Evolutionary conservation across 257 asterid genomes (phyloP), one percentile per base, ranked within the genome.

Genomic region (Nicotiana attenuata): DNA sequence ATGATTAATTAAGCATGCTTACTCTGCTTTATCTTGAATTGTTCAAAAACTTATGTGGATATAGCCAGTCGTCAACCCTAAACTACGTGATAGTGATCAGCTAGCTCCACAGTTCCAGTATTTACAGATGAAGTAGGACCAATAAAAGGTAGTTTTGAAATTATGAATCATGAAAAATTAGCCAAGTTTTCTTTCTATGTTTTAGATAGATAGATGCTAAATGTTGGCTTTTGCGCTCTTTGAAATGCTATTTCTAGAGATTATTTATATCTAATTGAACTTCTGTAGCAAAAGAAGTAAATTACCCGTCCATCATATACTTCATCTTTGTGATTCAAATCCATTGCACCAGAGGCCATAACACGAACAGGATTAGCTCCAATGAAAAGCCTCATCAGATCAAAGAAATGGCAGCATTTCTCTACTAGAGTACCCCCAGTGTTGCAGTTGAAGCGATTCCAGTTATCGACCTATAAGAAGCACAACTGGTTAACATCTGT

Each of bases 401-500:
- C 99, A 78, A 96, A 96, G 86, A 94, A 96, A 81, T 96, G 99
- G 90, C 99, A 96, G 91, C 99, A 96, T 88, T 96, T 96, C 92
- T 96, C 98, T 10, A 96, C 99, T 52, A 96, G 88, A 82, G 99
- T 96, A 5, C 99, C 99, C 66, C 99, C 99, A 26, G 89, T 76
- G 80, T 96, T 94, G 86, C 95, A 89, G 87, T 96, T 96, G 92
- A 96, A 96, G 22, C 99, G 85, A 86, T 96, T 96, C 99, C 99
- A 96, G 73, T 96, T 88, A 87, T 94, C 86, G 69, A 96, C 99
- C 98, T 95, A 81, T 76, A 75, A 76, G n/a, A 85, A 77, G 57
- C 83, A 77, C 0, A 61, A 78, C 38, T 81, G 80, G 82, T 81
- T 68, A 88, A 81, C 63, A 24, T 17, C 3, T 61, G 53, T 52